Evolutionary conservation across 140 eudicot genomes (phyloP).

Genomic region (Stevia rebaudiana): DNA sequence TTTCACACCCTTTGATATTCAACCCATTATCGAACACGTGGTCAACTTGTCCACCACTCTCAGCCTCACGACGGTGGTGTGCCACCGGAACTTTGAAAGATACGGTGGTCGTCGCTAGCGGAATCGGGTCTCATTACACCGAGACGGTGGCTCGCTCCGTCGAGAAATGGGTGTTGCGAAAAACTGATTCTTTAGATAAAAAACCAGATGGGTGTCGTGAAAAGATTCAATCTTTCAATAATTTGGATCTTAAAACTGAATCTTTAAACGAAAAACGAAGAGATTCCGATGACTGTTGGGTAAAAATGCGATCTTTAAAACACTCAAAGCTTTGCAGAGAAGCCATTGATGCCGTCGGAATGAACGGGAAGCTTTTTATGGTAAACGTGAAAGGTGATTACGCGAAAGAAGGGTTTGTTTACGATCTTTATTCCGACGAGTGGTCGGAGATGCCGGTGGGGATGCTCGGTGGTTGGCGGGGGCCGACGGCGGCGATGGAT

Average conservation of each 20-base stretch:
- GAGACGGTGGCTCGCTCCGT: conserved; percentile 48
- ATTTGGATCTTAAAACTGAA: not conserved
- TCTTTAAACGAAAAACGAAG: not conserved
- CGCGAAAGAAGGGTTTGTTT: conserved; percentile 64
- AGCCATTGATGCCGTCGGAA: conserved; percentile 66
- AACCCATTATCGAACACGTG: conserved; percentile 36
- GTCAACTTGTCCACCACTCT: conserved; percentile 47
- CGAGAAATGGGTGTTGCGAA: conserved; percentile 53
- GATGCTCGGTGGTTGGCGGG: conserved; percentile 77
- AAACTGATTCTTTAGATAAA: not conserved
- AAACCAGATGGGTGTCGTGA: not conserved
- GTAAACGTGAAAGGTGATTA: conserved; percentile 72
- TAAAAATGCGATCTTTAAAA: conserved; percentile 33
- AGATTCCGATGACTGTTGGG: conserved; percentile 34
- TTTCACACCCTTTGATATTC: conserved; percentile 52
- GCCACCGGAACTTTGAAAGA: conserved; percentile 42
- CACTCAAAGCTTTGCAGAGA: conserved; percentile 60
- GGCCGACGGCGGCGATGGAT: conserved; percentile 78
- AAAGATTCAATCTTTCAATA: not conserved
- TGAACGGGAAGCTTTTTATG: conserved; percentile 55
- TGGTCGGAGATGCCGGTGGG: conserved; percentile 78
- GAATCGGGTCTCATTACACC: conserved; percentile 57
- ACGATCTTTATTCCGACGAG: conserved; percentile 34
- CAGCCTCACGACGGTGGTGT: conserved; percentile 71
- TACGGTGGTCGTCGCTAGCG: conserved; percentile 55